Percentiles rank a stretch among this genome's conserved stretches.
Conservation (phyloP, 768 basidiomycete genomes). For the Suillus bovinus region DNA sequence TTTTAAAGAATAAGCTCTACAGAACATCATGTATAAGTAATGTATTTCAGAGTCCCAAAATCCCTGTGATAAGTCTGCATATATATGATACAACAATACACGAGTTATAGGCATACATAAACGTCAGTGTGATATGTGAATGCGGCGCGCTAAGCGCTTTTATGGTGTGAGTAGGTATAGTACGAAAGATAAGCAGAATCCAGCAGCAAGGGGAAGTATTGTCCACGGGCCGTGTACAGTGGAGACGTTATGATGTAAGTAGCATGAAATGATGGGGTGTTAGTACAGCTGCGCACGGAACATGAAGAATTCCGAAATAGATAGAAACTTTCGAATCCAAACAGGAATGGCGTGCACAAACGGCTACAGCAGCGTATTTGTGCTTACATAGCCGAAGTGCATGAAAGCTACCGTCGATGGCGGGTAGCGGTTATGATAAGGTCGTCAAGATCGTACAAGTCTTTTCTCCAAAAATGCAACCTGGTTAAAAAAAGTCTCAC, state of each 20-base stretch:
- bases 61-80: background rate
- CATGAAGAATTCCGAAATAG: background rate
- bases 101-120: background rate
- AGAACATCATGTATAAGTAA: background rate
- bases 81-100: background rate
- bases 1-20: background rate
- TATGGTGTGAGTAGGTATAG: background rate
- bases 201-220: background rate
- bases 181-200: background rate
- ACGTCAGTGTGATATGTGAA: background rate
- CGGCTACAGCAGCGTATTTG: background rate
- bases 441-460: background rate
- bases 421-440: background rate
- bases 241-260: background rate
- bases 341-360: background rate
- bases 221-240: background rate
- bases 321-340: background rate
- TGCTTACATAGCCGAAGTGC: background rate
- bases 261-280: background rate
- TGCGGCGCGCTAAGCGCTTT: background rate
- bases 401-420: background rate
- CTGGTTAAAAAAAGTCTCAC: conserved; percentile 11
- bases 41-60: background rate
- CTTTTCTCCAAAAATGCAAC: background rate
- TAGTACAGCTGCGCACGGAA: background rate